Evolutionary conservation across 2,329 filamentous ascomycete species (phyloP), one percentile per base, ranked within the genome.

Genomic region (Talaromyces piceae): DNA sequence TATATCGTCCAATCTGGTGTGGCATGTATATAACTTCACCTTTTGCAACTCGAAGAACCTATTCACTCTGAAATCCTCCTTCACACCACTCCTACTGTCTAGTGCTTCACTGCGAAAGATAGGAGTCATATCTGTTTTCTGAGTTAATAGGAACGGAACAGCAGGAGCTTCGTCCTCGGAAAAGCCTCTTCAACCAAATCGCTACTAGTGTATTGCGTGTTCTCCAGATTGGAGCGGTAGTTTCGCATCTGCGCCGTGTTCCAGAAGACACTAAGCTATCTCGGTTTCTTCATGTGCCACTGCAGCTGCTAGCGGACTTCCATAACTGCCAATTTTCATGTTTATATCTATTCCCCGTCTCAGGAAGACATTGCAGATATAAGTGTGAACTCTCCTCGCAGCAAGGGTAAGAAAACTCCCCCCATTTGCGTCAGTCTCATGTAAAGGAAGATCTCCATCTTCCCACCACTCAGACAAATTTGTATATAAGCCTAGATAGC

Each of bases 241-340:
- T n/a, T 52, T 30, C 9, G 48, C 23, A 39, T 49, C 41, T 8
- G 52, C 52, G 1, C 49, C 45, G 9, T 13, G 28, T 30, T 30
- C 28, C 11, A 30, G 11, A 8, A 30, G 9, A 30, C 4, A 13
- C 11, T 30, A 12, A 13, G n/a, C 28, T 13, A 30, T 6, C 28
- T 30, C 28, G n/a, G 28, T 30, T 3, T 13, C n/a, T 12, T 13
- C 28, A 30, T 12, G 5, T 30, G 28, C 28, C 4, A 30, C 28
- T 16, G 4, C 27, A 2, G 46, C 33, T 8, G 47, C 22, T 41
- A 51, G 28, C 3, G 49, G 13, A 22, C 23, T 51, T 5, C 49
- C 49, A 25, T 18, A 41, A 6, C 4, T 2, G n/a, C 20, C 23
- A 41, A 5, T 12, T 31, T 26, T 31, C n/a, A 30, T 12, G 30